phyloP scores from a whole-genome alignment of 2,329 filamentous ascomycete genomes.

The Botrytis hyacinthi region DNA sequence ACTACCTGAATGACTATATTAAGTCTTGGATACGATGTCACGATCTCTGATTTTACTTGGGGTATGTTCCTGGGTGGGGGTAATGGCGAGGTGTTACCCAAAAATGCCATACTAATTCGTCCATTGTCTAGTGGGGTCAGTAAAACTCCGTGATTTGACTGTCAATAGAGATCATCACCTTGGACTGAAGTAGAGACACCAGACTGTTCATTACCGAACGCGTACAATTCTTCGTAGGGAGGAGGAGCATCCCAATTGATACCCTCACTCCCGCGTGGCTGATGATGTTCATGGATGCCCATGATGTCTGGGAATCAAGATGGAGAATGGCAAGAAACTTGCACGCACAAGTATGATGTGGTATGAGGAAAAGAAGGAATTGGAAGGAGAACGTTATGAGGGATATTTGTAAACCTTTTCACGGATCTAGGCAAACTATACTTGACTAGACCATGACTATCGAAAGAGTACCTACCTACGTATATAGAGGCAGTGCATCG shows the following conservation, averaged over 20 bases:
- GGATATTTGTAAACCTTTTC: not conserved
- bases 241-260: conserved; percentile 10
- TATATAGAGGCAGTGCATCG: not conserved
- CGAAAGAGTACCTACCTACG: not conserved
- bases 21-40: conserved; percentile 40
- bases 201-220: not conserved
- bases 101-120: conserved; percentile 30
- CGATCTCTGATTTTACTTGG: not conserved
- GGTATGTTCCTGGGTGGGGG: not conserved
- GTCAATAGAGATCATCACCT: not conserved
- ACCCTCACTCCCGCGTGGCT: not conserved
- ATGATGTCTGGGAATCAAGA: not conserved
- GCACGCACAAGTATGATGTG: not conserved
- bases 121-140: conserved; percentile 22
- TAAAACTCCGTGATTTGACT: no score
- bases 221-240: conserved; percentile 1
- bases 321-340: not conserved
- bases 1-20: conserved; percentile 86
- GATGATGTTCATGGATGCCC: not conserved
- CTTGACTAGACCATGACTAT: not conserved
- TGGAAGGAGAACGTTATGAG: not conserved
- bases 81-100: conserved; percentile 16
- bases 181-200: conserved; percentile 1
- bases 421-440: not conserved
- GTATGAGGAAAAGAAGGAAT: not conserved